These are phyloP conservation scores for Plasmodium vinckei DNA, from an alignment of 169 alveolate genomes.

Conservation along the genomic window DNA sequence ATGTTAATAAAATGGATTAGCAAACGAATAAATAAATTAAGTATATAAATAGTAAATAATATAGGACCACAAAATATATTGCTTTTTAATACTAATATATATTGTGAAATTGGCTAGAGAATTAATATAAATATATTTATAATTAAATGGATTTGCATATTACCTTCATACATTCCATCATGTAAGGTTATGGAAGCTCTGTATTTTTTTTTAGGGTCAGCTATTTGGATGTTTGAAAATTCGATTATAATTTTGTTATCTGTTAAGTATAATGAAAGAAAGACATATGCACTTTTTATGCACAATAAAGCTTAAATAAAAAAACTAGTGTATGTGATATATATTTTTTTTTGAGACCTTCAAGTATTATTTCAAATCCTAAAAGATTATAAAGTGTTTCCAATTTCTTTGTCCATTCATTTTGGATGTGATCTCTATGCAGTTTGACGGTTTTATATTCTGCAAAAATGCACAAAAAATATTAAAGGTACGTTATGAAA, in stretches of 20 bases:
- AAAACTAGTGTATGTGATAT: background rate
- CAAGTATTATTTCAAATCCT: conserved; percentile 60
- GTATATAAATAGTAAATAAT: too few relatives aligned
- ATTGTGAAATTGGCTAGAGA: too few relatives aligned
- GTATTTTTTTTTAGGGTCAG: conserved; percentile 68
- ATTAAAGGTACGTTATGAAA: background rate
- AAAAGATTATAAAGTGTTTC: conserved; percentile 53
- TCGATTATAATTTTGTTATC: conserved; percentile 56
- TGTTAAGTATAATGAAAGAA: conserved; percentile 3
- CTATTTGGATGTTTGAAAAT: conserved; percentile 52
- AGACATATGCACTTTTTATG: background rate
- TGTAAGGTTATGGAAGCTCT: conserved; percentile 55
- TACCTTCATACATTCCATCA: conserved; percentile 64
- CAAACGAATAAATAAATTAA: too few relatives aligned
- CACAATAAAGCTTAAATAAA: too few relatives aligned
- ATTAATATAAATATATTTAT: too few relatives aligned
- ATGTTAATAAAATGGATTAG: too few relatives aligned
- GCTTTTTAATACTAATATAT: background rate
- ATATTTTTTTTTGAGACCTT: conserved; percentile 17
- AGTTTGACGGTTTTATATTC: conserved; percentile 67
- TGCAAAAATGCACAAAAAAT: background rate
- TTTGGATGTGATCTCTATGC: conserved; percentile 50
- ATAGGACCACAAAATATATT: too few relatives aligned
- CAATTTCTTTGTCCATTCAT: conserved; percentile 57
- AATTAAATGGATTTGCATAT: background rate